Evolutionary conservation across 2,329 filamentous ascomycete genomes (phyloP).

Genomic region (Plectosphaerella sp.): DNA sequence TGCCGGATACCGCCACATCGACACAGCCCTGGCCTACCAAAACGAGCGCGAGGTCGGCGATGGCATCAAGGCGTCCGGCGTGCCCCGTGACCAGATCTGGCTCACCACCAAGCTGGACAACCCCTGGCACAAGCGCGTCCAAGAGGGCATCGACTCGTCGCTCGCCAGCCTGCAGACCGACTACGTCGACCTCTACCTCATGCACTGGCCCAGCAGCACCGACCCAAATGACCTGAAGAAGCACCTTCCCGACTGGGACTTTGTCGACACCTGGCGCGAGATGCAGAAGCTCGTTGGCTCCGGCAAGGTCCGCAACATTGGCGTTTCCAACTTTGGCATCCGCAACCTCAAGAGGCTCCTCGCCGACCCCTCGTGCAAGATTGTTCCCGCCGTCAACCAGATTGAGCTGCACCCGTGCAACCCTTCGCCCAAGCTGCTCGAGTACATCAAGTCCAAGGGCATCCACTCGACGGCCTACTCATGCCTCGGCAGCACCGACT

Average conservation of each 20-base stretch:
- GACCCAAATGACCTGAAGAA: conserved; percentile 60
- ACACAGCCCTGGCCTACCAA: conserved; percentile 72
- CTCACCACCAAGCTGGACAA: conserved; percentile 82
- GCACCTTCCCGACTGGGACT: conserved; percentile 74
- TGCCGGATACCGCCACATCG: conserved; percentile 70
- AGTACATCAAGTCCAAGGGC: conserved; percentile 66
- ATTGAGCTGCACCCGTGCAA: conserved; percentile 78
- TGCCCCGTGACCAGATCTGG: conserved; percentile 64
- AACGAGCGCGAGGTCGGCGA: conserved; percentile 68
- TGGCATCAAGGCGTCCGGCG: conserved; percentile 59
- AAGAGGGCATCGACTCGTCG: conserved; percentile 55
- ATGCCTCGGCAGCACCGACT: conserved; percentile 67
- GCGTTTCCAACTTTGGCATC: conserved; percentile 83
- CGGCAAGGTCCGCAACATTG: conserved; percentile 75
- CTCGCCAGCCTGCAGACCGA: conserved; percentile 57
- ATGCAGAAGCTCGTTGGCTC: conserved; percentile 65
- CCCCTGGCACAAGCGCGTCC: conserved; percentile 68
- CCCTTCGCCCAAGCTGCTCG: conserved; percentile 73
- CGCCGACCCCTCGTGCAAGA: conserved; percentile 58
- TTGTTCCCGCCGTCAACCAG: conserved; percentile 70
- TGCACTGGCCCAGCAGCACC: conserved; percentile 67
- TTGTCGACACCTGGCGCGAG: conserved; percentile 72
- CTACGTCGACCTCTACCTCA: conserved; percentile 67
- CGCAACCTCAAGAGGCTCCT: conserved; percentile 75
- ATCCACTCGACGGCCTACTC: conserved; percentile 75